Conservation (phyloP, 352 stramenopile genomes). For the Pythium apleroticum region DNA sequence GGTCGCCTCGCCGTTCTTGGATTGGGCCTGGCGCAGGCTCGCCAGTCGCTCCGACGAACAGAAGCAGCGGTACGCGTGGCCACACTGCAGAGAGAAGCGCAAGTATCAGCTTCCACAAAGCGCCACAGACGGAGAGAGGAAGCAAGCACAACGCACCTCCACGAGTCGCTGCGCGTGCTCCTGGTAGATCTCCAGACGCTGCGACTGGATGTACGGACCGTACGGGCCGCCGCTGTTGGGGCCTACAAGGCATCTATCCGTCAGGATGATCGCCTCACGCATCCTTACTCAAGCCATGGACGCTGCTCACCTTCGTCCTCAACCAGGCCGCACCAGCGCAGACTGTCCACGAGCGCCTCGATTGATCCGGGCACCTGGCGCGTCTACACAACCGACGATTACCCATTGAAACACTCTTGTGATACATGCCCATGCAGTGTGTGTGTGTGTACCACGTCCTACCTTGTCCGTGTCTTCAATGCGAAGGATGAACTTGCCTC, state of each 20-base stretch:
- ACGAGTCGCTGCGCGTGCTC: slow-evolving; percentile 89
- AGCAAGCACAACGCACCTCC: too few species aligned
- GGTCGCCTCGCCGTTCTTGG: slow-evolving; percentile 88
- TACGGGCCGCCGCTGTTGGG: slow-evolving; percentile 88
- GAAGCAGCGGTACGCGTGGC: slow-evolving; percentile 97
- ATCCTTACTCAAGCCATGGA: neutral
- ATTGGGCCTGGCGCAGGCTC: slow-evolving; percentile 88
- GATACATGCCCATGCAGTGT: neutral
- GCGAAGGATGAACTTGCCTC: slow-evolving; percentile 87
- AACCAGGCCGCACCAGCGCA: slow-evolving; percentile 95
- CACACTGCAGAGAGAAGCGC: slow-evolving; percentile 39
- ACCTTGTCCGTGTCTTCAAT: slow-evolving; percentile 94
- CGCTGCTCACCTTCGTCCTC: slow-evolving; percentile 92
- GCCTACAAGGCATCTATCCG: slow-evolving; percentile 34
- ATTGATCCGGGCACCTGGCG: slow-evolving; percentile 85
- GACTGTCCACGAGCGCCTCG: slow-evolving; percentile 80
- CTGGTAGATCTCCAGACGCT: slow-evolving; percentile 94
- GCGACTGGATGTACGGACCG: slow-evolving; percentile 96
- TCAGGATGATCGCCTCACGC: neutral
- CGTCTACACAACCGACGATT: slow-evolving; percentile 31
- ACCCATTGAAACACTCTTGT: slow-evolving; percentile 9
- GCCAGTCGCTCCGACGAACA: slow-evolving; percentile 95
- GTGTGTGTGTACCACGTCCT: neutral
- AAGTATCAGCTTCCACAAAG: neutral
- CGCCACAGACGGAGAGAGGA: too few species aligned